Base-by-base conservation (phyloP, 148 eudicot genomes). In the Rhododendron simsii region DNA sequence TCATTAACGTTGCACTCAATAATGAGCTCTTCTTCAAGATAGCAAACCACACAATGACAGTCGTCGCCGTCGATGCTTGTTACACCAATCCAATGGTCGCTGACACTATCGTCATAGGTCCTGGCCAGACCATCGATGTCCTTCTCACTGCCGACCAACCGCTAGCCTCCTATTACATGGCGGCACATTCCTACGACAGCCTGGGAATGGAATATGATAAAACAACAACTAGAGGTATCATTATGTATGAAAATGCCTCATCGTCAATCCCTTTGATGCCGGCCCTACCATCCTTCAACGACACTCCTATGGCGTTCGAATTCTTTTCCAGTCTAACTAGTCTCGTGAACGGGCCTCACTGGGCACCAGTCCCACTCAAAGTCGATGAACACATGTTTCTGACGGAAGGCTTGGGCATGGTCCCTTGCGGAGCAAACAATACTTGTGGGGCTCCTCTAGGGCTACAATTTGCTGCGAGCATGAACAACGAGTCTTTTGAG, bases 111-210 rank as follows among this genome's bases (percentile, higher is more conserved):
- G 84, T 92, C 15, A 55, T 92, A 0, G 92, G 89, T 3, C 98
- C 96, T 0, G 98, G 98, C 21, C 96, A 93, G 53, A 96, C 96
- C 47, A 87, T 88, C 3, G 98, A 96, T 28, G 98, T 91, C 28
- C 95, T 96, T 16, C 20, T 96, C 39, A 87, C 89, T 0, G 92
- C 94, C 33, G 86, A 89, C 85, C 93, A 92, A 41, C 79, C 89
- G 1, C 61, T 86, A 3, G 92, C 82, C 10, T 83, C 85, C 2
- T 96, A 96, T 83, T 93, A 92, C 88, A 95, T 95, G 91, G 94
- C 94, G 1, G 96, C 98, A 7, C 67, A 2, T 21, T 80, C 93
- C 26, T 94, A 51, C 41, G 85, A 79, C 0, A 92, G 93, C 21
- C 89, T 92, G 0, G 67, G 85, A 2, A 90, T 90, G 0, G 86